These are phyloP conservation scores for Oryza rufipogon DNA, from an alignment of 176 grass and related monocot species.

Conservation along the genomic window DNA sequence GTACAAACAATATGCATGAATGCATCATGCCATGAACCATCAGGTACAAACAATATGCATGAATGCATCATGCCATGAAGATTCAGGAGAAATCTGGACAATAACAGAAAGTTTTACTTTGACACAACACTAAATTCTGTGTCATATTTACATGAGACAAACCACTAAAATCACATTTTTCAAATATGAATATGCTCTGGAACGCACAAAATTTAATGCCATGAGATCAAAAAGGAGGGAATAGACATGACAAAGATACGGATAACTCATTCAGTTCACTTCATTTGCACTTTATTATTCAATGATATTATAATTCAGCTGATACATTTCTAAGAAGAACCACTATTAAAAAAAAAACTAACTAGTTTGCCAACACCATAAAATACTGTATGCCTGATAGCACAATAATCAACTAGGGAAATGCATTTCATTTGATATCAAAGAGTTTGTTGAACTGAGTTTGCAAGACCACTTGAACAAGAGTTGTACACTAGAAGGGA, in stretches of 20 bases:
- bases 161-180: neutral
- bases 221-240: conserved; percentile 23
- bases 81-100: neutral
- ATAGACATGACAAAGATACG: neutral
- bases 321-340: neutral
- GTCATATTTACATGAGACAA: neutral
- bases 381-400: conserved; percentile 9
- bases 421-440: neutral
- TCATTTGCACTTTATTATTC: conserved; percentile 19
- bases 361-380: neutral
- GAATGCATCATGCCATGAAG: conserved; percentile 2
- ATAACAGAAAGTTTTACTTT: neutral
- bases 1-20: conserved; percentile 14
- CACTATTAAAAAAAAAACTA: neutral
- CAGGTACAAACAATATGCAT: conserved; percentile 14
- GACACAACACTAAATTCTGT: neutral
- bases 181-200: conserved; percentile 1
- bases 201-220: conserved; percentile 13
- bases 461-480: conserved; percentile 29
- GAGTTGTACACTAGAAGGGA: conserved; percentile 8
- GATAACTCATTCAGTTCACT: neutral
- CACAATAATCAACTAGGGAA: neutral
- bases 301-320: neutral
- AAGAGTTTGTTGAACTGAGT: conserved; percentile 25
- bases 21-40: neutral